Percentiles rank a stretch among this genome's conserved stretches.
These are phyloP conservation scores for Teratosphaeria nubilosa DNA, from an alignment of 2,329 filamentous ascomycete genomes.

Conservation along the genomic window DNA sequence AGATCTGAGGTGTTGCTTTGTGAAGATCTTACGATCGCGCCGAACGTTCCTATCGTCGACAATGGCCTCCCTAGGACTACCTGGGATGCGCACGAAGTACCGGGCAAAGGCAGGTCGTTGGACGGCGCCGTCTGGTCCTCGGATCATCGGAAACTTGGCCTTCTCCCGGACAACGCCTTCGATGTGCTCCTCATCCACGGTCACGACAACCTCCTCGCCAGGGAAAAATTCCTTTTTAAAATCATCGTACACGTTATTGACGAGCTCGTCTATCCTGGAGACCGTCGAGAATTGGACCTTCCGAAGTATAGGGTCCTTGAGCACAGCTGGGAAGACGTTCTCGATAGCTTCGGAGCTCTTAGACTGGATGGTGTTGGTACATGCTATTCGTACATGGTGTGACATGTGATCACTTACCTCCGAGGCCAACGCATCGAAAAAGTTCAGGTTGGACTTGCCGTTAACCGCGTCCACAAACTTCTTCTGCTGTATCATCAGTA, in stretches of 20 bases:
- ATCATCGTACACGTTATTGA: slow-evolving; percentile 50
- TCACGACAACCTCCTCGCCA: slow-evolving; percentile 70
- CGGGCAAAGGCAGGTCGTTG: slow-evolving; percentile 60
- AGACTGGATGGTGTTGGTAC: slow-evolving; percentile 23
- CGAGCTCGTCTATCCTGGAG: slow-evolving; percentile 75
- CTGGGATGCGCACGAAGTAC: slow-evolving; percentile 69
- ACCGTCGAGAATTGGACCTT: slow-evolving; percentile 85
- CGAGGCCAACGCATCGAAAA: slow-evolving; percentile 68
- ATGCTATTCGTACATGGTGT: not conserved
- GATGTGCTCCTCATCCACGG: slow-evolving; percentile 52
- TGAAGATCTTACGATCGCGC: slow-evolving; percentile 84
- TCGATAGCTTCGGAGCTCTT: slow-evolving; percentile 78
- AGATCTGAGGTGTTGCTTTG: slow-evolving; percentile 82
- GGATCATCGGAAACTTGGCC: slow-evolving; percentile 56
- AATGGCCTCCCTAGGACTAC: slow-evolving; percentile 58
- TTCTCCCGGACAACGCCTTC: slow-evolving; percentile 72
- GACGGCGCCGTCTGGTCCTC: slow-evolving; percentile 51
- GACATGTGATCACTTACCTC: slow-evolving; percentile 21
- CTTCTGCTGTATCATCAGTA: slow-evolving; percentile 42
- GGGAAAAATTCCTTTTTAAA: slow-evolving; percentile 89
- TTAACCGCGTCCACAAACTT: slow-evolving; percentile 94
- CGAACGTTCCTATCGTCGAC: slow-evolving; percentile 72
- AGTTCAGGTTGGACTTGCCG: slow-evolving; percentile 80
- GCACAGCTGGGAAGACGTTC: slow-evolving; percentile 77
- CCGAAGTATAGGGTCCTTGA: slow-evolving; percentile 83